A percentile compares a stretch with the other conserved stretches of the same genome.
Evolutionary conservation across 2,329 filamentous ascomycete species (phyloP).

Genomic region (Xylaria sp.): DNA sequence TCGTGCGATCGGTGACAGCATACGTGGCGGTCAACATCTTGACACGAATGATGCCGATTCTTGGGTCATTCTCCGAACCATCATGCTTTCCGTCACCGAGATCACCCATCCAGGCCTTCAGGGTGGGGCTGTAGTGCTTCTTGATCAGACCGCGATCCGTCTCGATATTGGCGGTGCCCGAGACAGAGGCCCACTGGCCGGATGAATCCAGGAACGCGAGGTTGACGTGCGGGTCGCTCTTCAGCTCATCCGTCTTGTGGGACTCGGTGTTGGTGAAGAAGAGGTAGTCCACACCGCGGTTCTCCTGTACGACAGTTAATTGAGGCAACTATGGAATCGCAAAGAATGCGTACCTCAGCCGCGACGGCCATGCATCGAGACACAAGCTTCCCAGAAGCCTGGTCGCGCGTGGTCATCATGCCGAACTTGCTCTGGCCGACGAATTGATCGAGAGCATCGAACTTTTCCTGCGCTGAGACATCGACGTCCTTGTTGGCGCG

Average conservation of each 20-base stretch:
- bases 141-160: slow-evolving; percentile 74
- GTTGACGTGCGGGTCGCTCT: slow-evolving; percentile 78
- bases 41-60: slow-evolving; percentile 83
- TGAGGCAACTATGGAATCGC: not conserved
- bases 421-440: slow-evolving; percentile 80
- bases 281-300: slow-evolving; percentile 80
- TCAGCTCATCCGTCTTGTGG: slow-evolving; percentile 85
- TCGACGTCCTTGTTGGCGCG: slow-evolving; percentile 73
- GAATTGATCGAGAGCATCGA: slow-evolving; percentile 78
- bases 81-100: slow-evolving; percentile 85
- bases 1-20: slow-evolving; percentile 69
- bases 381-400: slow-evolving; percentile 71
- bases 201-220: slow-evolving; percentile 79
- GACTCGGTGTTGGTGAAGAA: slow-evolving; percentile 94
- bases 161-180: slow-evolving; percentile 75
- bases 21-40: slow-evolving; percentile 79
- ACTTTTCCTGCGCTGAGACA: slow-evolving; percentile 75
- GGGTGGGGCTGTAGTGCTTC: slow-evolving; percentile 76
- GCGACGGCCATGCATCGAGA: slow-evolving; percentile 90
- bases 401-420: slow-evolving; percentile 85
- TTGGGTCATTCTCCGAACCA: slow-evolving; percentile 81
- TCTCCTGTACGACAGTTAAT: slow-evolving; percentile 67
- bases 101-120: slow-evolving; percentile 90
- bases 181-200: slow-evolving; percentile 88
- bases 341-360: slow-evolving; percentile 66